Base-by-base conservation (phyloP, 2,329 filamentous ascomycete genomes). In the Tothia fuscella region DNA sequence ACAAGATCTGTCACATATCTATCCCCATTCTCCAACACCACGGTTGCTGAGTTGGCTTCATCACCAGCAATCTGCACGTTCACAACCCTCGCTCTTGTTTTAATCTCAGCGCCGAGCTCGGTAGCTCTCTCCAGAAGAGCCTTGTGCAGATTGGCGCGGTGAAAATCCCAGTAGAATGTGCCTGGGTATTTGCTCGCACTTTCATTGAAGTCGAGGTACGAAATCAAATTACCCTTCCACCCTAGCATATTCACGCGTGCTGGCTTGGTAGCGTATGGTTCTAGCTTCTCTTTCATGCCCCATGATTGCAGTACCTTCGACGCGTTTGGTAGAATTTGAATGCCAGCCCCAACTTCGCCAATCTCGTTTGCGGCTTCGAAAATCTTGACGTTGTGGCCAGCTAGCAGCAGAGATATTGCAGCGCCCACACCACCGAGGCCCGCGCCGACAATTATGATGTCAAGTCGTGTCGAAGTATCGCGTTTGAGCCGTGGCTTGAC, bases 361-460 rank as follows among this genome's bases (percentile, higher is more conserved):
- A 72, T 66, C 20, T 65, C 55, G 21, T 57, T 44, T 4, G 70
- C 64, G 14, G 62, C 54, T 50, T 74, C 70, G 37, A 71, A 62
- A 14, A 72, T 58, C 0, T 58, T 62, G 4, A 72, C 67, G 19
- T 54, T 53, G 50, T 72, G 68, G 17, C 68, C 66, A 16, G 61
- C 61, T 6, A 69, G 57, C 2, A 63, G 56, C 28, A 66, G 59
- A 4, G 62, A 54, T 43, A 72, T 68, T 14, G 64, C 65, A 16
- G 67, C 64, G 7, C 62, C 68, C 5, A 76, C 59, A 4, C 72
- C 72, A 19, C 69, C 70, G 16, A 75, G 59, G 5, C 72, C 72
- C 6, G 70, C 72, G n/a, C 72, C 72, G n/a, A 73, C 64, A 22
- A 76, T 56, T 16, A 74, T 60, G 21, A 72, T 54, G 58, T 68